Base-by-base conservation (phyloP, 768 basidiomycete species). In the Holtermannia corniformis region DNA sequence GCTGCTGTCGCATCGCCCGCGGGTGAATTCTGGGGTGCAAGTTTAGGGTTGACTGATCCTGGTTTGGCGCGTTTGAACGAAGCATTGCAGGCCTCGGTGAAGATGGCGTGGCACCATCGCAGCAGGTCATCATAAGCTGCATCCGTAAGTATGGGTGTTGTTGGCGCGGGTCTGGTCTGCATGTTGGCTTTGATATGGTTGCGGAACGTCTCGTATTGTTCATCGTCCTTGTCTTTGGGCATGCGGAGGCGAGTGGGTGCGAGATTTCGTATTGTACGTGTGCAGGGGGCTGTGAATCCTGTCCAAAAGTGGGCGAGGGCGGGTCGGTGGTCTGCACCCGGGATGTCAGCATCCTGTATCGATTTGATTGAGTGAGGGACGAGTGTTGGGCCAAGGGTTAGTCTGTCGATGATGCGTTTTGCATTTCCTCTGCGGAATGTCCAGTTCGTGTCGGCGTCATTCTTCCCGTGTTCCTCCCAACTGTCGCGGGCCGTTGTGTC, bases 321-420 rank as follows among this genome's bases (percentile, higher is more conserved):
- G 3, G 55, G 44, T 7, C 55, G 43, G 44, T 56, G 55, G 24
- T 48, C 41, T 7, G 55, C 52, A 5, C 4, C 4, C 10, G 32
- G 4, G 51, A 56, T 52, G 37, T 14, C 3, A 24, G 32, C 10
- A 7, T 28, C 44, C 5, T 20, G 7, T 3, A 5, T 26, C 3
- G 54, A 41, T 2, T 22, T 12, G 19, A 56, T 46, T 3, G n/a
- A 10, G 5, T 12, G 3, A 47, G 27, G 44, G 2, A 27, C n/a
- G 4, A 56, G 27, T 21, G 10, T 19, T 23, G 5, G 27, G 23
- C 13, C 4, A n/a, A n/a, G 19, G 3, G 37, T 46, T 4, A 44
- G 16, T 5, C 55, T 13, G 26, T 56, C 55, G 11, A 56, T 5
- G 5, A 56, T 52, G 13, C 23, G 46, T n/a, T 12, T 44, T 4